These are phyloP conservation scores for Aspergillus nomiae DNA, from an alignment of 2,329 filamentous ascomycete species.

Conservation along the genomic window DNA sequence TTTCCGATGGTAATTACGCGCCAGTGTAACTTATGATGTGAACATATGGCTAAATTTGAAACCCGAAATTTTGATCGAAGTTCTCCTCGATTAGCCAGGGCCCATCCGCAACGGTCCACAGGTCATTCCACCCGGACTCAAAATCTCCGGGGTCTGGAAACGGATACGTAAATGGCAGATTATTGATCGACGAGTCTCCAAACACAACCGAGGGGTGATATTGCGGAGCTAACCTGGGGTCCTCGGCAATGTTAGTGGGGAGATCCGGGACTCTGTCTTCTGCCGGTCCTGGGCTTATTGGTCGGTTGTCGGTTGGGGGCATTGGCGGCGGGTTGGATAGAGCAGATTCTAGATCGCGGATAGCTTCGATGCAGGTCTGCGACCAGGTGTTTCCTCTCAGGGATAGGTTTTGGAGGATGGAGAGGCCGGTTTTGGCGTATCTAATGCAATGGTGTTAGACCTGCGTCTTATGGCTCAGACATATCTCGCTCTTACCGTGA, in stretches of 20 bases:
- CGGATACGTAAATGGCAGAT: background rate
- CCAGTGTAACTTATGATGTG: background rate
- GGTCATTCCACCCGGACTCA: slow-evolving; percentile 17
- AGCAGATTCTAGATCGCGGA: slow-evolving; percentile 36
- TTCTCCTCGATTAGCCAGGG: slow-evolving; percentile 36
- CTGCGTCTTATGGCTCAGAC: background rate
- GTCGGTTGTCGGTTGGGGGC: background rate
- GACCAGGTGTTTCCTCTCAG: slow-evolving; percentile 41
- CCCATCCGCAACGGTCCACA: slow-evolving; percentile 37
- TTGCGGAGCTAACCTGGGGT: background rate
- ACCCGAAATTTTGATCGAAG: slow-evolving; percentile 1
- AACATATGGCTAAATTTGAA: background rate
- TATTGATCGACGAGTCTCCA: slow-evolving; percentile 4
- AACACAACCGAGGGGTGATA: slow-evolving; percentile 4
- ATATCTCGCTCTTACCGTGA: slow-evolving; percentile 11
- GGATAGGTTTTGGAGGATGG: slow-evolving; percentile 36
- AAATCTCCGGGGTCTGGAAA: slow-evolving; percentile 4
- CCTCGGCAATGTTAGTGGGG: background rate
- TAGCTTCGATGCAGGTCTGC: slow-evolving; percentile 42
- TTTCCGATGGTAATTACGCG: background rate
- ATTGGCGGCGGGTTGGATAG: slow-evolving; percentile 14
- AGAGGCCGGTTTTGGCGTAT: slow-evolving; percentile 37
- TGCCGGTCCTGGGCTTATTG: background rate
- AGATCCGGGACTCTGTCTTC: background rate
- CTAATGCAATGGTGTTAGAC: slow-evolving; percentile 22